phyloP scores from a whole-genome alignment of 495 filamentous ascomycete species.

The Annulohypoxylon moriforme region DNA sequence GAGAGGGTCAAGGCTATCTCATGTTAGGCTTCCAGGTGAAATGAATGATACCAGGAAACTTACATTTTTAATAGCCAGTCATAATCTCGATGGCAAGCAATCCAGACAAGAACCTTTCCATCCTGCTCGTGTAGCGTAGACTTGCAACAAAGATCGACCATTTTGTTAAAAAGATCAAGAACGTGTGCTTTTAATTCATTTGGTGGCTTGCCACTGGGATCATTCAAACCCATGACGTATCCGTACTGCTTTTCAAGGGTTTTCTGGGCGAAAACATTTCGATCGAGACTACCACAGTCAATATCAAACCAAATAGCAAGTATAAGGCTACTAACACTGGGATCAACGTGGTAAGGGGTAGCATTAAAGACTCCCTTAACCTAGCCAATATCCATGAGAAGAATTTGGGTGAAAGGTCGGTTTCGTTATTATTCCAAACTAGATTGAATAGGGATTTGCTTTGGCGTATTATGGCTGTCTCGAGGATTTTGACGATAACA shows the following conservation, averaged over 20 bases:
- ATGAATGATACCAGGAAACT: not conserved
- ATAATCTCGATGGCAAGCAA: constrained; percentile 16
- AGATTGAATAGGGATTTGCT: constrained; percentile 11
- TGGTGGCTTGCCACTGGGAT: not conserved
- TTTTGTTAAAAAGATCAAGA: constrained; percentile 4
- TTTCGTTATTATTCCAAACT: constrained; percentile 10
- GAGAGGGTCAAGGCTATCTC: constrained; percentile 10
- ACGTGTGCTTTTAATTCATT: not conserved
- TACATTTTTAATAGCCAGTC: constrained; percentile 18
- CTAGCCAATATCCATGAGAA: constrained; percentile 4
- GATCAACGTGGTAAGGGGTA: constrained; percentile 2
- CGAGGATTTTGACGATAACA: constrained; percentile 13
- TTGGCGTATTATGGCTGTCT: not conserved
- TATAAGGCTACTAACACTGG: constrained; percentile 5
- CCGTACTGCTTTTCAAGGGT: constrained; percentile 19
- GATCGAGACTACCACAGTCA: constrained; percentile 18
- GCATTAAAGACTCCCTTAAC: not conserved
- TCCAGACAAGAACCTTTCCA: constrained; percentile 20
- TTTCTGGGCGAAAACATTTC: not conserved
- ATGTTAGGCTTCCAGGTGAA: not conserved
- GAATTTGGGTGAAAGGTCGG: constrained; percentile 8
- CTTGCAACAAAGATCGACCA: constrained; percentile 10
- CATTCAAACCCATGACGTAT: not conserved
- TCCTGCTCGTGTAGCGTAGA: constrained; percentile 19
- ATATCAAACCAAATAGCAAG: not conserved